Evolutionary conservation across 2,329 filamentous ascomycete species (phyloP).

Genomic region (Fusarium sarcochroum): DNA sequence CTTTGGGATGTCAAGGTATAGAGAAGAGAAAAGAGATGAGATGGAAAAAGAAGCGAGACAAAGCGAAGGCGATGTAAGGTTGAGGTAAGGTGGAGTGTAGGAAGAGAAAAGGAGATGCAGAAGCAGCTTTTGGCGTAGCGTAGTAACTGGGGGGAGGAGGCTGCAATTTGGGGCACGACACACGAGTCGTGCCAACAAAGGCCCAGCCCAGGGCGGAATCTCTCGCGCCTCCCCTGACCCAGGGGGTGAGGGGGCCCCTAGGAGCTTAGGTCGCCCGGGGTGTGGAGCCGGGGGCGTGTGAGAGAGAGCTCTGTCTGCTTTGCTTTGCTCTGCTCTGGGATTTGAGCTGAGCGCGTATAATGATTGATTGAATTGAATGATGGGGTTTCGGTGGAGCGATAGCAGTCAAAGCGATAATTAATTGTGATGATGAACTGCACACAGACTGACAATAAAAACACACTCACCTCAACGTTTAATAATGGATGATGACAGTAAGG

Average conservation of each 20-base stretch:
- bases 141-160: conserved; percentile 46
- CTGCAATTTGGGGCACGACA: conserved; percentile 52
- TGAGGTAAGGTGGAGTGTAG: conserved; percentile 47
- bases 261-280: conserved; percentile 28
- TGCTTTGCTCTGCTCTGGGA: not conserved
- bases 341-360: conserved; percentile 14
- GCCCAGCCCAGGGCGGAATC: conserved; percentile 50
- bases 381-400: too few species aligned
- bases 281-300: conserved; percentile 38
- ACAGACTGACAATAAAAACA: not conserved
- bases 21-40: conserved; percentile 43
- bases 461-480: conserved; percentile 14
- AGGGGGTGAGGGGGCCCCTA: conserved; percentile 45
- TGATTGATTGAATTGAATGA: not conserved
- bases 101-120: conserved; percentile 51
- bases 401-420: too few species aligned
- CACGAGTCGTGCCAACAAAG: conserved; percentile 52
- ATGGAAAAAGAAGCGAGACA: conserved; percentile 42
- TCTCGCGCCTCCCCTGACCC: conserved; percentile 50
- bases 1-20: conserved; percentile 40
- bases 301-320: conserved; percentile 1
- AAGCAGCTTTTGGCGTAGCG: conserved; percentile 50
- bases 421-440: not conserved
- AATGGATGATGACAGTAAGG: conserved; percentile 7
- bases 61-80: conserved; percentile 43